Percentiles rank a stretch among this genome's conserved stretches.
These are phyloP conservation scores for Dorcoceras hygrometricum DNA, from an alignment of 257 asterid species.

Conservation along the genomic window DNA sequence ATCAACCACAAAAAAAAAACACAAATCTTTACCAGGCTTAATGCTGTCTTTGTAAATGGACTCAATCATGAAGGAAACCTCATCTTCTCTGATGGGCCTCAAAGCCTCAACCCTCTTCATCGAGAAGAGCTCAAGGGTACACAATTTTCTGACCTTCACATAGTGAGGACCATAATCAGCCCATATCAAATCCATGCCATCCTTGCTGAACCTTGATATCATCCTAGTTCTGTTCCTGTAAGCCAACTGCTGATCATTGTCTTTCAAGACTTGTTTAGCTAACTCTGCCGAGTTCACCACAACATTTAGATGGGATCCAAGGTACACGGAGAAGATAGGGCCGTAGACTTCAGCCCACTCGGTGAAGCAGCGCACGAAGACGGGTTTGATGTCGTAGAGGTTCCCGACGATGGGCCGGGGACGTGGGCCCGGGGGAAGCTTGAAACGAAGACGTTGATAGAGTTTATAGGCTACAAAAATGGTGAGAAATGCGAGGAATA, in stretches of 20 bases:
- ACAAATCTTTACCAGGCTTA: conserved; percentile 49
- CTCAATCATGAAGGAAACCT: conserved; percentile 75
- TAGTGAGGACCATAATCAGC: conserved; percentile 89
- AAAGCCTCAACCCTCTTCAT: conserved; percentile 66
- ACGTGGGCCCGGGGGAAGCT: conserved; percentile 46
- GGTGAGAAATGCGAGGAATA: not conserved
- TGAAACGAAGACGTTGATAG: not conserved
- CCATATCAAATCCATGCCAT: conserved; percentile 83
- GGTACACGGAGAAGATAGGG: conserved; percentile 54
- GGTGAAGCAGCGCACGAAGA: conserved; percentile 42
- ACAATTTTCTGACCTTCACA: conserved; percentile 73
- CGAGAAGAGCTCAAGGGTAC: conserved; percentile 78
- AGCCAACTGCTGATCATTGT: conserved; percentile 43
- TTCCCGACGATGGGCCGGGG: conserved; percentile 44
- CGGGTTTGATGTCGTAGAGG: conserved; percentile 38
- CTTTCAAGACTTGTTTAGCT: conserved; percentile 47
- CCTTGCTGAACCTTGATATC: conserved; percentile 55
- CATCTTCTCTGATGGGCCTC: conserved; percentile 79
- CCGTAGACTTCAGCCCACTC: conserved; percentile 44
- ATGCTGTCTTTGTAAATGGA: conserved; percentile 49
- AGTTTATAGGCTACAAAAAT: not conserved
- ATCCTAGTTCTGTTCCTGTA: conserved; percentile 37
- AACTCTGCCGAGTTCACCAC: conserved; percentile 38
- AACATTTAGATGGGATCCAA: conserved; percentile 41
- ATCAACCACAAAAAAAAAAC: not conserved